Evolutionary conservation across 2,329 filamentous ascomycete species (phyloP).

Genomic region (Ambrosiella cleistominuta): DNA sequence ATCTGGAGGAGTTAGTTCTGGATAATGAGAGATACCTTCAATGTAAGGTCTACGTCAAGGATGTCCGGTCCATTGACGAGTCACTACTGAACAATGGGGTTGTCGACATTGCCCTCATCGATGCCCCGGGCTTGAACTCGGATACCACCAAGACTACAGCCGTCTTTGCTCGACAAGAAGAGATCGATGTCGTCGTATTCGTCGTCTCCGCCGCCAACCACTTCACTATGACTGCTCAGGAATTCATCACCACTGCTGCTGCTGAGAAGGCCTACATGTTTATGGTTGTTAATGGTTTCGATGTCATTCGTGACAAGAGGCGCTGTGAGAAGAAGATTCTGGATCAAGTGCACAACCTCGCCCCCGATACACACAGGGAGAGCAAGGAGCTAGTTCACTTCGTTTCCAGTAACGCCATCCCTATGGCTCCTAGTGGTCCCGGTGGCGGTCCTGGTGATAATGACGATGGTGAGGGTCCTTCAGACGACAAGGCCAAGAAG

Average conservation of each 20-base stretch:
- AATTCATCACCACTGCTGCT: constrained; percentile 91
- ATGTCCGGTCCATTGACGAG: constrained; percentile 75
- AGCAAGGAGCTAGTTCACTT: constrained; percentile 88
- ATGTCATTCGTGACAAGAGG: constrained; percentile 80
- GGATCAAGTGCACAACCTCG: constrained; percentile 74
- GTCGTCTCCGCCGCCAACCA: constrained; percentile 96
- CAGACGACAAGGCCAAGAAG: constrained; percentile 55
- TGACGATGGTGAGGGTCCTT: constrained; percentile 22
- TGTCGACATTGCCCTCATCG: constrained; percentile 92
- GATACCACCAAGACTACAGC: constrained; percentile 96
- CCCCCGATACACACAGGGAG: constrained; percentile 84
- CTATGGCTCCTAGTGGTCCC: constrained; percentile 43
- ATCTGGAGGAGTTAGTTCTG: constrained; percentile 75
- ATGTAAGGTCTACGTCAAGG: constrained; percentile 93
- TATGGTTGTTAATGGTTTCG: constrained; percentile 95
- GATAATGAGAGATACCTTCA: constrained; percentile 81
- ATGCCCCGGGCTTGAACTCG: constrained; percentile 86
- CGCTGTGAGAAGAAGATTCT: constrained; percentile 84
- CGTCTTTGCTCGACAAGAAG: constrained; percentile 90
- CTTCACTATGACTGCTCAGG: constrained; percentile 92
- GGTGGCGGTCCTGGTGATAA: constrained; percentile 40
- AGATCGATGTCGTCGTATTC: constrained; percentile 97
- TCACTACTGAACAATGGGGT: constrained; percentile 94
- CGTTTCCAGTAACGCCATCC: constrained; percentile 90
- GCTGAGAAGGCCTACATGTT: constrained; percentile 98